Evolutionary conservation across 352 stramenopile genomes (phyloP), one percentile per base, ranked within the genome.

Genomic region (Pythium volutum): DNA sequence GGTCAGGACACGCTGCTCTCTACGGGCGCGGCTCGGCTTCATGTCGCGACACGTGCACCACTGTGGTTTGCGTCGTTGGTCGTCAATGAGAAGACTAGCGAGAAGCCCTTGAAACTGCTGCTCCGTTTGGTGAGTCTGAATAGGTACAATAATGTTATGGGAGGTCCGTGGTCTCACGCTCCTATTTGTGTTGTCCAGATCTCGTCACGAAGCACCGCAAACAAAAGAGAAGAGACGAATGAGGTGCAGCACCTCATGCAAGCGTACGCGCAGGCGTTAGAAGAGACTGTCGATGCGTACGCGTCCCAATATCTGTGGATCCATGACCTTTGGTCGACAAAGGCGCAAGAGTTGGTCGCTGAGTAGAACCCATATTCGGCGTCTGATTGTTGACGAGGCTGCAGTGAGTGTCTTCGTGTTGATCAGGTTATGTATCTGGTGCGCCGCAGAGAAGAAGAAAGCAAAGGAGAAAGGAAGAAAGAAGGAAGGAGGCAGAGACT

Each of bases 261-360:
- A 51, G 67, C 51, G 33, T 88, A 81, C 53, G 76, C 78, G 0
- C 42, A 26, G 1, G 55, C 67, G 33, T 57, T 88, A 39, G 75
- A 82, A 36, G 55, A 66, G 18, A 33, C 77, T 8, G 61, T 85
- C 6, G 48, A 31, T 2, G 41, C 64, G 11, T 45, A 75, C 26
- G 69, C 76, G 2, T 68, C 56, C 41, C 78, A 88, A 59, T 85
- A 88, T 38, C 57, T 85, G 15, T 87, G 77, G 78, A 74, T 85
- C 41, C 76, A 84, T 49, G 62, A 85, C 45, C 63, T 87, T 16
- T 87, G 77, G 74, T 69, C 22, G 3, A 22, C 64, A 4, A 39
- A 34, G 2, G 50, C 48, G 9, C 18, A 22, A 4, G 9, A 52
- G 22, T 34, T 66, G 18, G 12, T 61, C 15, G 16, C 8, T 14